Percentiles rank a stretch among this genome's conserved stretches.
Conservation (phyloP, 2,329 filamentous ascomycete species). For the Stagonosporopsis vannaccii region DNA sequence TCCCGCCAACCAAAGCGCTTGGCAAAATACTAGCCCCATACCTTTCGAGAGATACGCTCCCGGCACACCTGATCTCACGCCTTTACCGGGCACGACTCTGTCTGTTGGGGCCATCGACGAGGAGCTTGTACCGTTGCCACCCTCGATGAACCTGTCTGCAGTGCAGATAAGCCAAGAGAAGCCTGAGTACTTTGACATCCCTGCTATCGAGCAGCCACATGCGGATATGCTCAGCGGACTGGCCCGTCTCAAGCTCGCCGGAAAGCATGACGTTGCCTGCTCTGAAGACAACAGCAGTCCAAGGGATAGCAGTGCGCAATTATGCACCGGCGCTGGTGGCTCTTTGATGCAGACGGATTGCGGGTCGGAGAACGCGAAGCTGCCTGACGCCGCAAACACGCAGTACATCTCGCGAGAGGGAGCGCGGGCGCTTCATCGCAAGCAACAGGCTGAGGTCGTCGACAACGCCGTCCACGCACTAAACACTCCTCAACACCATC, state of each 20-base stretch:
- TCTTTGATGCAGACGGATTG: background rate
- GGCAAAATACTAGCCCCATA: slow-evolving; percentile 8
- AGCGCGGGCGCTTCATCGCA: background rate
- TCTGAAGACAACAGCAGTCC: background rate
- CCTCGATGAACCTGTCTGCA: slow-evolving; percentile 11
- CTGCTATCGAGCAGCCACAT: background rate
- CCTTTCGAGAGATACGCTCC: background rate
- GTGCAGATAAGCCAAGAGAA: background rate
- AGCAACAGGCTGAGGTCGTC: background rate
- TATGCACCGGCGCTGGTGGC: background rate
- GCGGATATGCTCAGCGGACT: background rate
- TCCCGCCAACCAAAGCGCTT: slow-evolving; percentile 3
- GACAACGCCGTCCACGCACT: background rate
- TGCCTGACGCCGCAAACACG: background rate
- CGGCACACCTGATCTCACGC: slow-evolving; percentile 25
- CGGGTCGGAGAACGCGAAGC: background rate
- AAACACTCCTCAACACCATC: background rate
- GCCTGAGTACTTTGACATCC: slow-evolving; percentile 24
- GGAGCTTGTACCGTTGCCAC: slow-evolving; percentile 14
- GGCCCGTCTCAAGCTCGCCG: background rate
- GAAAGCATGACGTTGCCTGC: background rate
- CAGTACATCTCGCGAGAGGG: background rate
- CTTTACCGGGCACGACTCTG: slow-evolving; percentile 36
- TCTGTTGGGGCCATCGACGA: slow-evolving; percentile 24
- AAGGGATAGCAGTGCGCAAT: too few relatives aligned